Evolutionary conservation across 1,284 basidiomycete genomes (phyloP).

Genomic region (Pyrrhoderma lamaoense): DNA sequence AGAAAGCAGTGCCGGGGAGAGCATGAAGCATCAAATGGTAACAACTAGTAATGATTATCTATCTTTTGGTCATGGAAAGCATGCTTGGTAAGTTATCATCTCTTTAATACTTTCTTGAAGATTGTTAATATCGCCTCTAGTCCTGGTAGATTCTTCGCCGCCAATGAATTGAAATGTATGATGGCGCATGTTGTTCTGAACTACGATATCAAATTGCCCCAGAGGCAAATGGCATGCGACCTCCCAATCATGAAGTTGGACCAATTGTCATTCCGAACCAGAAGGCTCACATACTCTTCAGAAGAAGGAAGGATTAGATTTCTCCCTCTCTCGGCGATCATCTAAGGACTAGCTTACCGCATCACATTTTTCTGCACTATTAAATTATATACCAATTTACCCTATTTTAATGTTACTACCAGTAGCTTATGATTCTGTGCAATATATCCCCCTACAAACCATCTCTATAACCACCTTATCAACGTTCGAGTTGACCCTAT

Average conservation of each 20-base stretch:
- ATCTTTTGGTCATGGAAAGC: slow-evolving; percentile 26
- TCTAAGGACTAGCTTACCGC: too few relatives aligned
- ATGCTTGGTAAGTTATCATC: slow-evolving; percentile 24
- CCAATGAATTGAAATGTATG: slow-evolving; percentile 17
- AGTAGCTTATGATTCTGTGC: too few relatives aligned
- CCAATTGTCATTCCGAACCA: slow-evolving; percentile 10
- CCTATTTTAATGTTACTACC: too few relatives aligned
- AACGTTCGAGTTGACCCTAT: too few relatives aligned
- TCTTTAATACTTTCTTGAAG: background rate
- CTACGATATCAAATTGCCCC: slow-evolving; percentile 21
- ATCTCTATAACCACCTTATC: too few relatives aligned
- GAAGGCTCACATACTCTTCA: slow-evolving; percentile 18
- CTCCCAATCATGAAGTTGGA: background rate
- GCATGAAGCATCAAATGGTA: slow-evolving; percentile 21
- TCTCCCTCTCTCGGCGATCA: too few relatives aligned
- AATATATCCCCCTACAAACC: too few relatives aligned
- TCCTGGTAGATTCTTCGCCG: slow-evolving; percentile 19
- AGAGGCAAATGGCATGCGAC: slow-evolving; percentile 22
- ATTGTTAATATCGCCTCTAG: slow-evolving; percentile 18
- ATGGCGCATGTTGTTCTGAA: slow-evolving; percentile 17
- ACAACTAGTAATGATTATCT: slow-evolving; percentile 24
- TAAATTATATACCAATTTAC: too few relatives aligned
- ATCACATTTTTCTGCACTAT: too few relatives aligned
- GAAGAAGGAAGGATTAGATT: slow-evolving; percentile 11
- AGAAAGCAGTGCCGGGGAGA: slow-evolving; percentile 19